Conservation (phyloP, 2,329 filamentous ascomycete genomes). For the Ascosphaera aggregata region DNA sequence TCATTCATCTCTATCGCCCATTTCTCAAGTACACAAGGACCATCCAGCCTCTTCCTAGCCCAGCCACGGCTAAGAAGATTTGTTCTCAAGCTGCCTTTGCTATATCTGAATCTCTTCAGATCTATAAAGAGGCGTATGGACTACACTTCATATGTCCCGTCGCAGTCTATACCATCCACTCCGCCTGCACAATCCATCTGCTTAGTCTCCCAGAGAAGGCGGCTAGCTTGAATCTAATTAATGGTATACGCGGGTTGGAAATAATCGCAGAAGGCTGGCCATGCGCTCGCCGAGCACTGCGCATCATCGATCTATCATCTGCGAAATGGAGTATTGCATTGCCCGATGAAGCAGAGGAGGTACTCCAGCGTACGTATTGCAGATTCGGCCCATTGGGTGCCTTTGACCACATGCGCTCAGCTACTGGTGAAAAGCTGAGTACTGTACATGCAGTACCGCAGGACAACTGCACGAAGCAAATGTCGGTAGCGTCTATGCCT, state of each 20-base stretch:
- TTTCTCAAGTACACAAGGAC: conserved; percentile 75
- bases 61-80: conserved; percentile 74
- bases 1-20: conserved; percentile 85
- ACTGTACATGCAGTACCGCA: not conserved
- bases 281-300: conserved; percentile 62
- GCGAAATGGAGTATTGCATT: conserved; percentile 78
- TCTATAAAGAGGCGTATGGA: conserved; percentile 84
- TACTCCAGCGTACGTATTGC: conserved; percentile 55
- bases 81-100: conserved; percentile 75
- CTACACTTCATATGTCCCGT: conserved; percentile 90
- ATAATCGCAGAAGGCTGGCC: conserved; percentile 93
- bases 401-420: conserved; percentile 35
- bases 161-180: conserved; percentile 85
- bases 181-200: conserved; percentile 81
- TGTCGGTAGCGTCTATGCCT: not conserved
- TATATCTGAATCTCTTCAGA: conserved; percentile 79
- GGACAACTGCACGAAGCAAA: conserved; percentile 7
- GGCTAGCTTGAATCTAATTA: conserved; percentile 67
- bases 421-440: conserved; percentile 10
- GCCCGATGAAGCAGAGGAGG: conserved; percentile 55
- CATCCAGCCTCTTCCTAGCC: conserved; percentile 59
- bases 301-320: conserved; percentile 62
- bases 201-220: conserved; percentile 86
- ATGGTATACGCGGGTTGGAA: conserved; percentile 76
- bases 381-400: conserved; percentile 50